Base-by-base conservation (phyloP, 2,329 filamentous ascomycete genomes). In the Scolecobasidium constrictum region DNA sequence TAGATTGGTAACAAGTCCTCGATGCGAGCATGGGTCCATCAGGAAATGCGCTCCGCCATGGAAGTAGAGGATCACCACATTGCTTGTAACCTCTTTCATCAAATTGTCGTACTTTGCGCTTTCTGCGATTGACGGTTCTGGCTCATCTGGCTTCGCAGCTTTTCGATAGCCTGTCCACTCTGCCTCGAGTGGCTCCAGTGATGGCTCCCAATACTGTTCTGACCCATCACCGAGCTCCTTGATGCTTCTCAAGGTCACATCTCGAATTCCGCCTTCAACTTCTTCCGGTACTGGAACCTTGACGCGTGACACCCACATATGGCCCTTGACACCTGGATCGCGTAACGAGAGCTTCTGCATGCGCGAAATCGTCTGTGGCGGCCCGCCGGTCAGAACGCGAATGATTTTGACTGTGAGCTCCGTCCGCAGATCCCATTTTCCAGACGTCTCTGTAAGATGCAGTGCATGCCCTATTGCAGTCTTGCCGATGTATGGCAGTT, bases 281-380 rank as follows among this genome's bases (percentile, higher is more conserved):
- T 70, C 69, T 1, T 74, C 66, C 0, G 80, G 82, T 2, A 65
- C 63, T 0, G 77, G 73, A 13, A 86, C 65, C 1, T 72, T 74
- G 34, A 83, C 79, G 43, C 77, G 82, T 52, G 79, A 81, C 18
- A 94, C 71, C 88, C 88, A 95, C 49, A 92, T 77, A 35, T 74
- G 75, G 3, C 86, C 86, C 56, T 85, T 87, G 55, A 93, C 67
- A 0, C 76, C 78, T 0, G 73, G 73, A 42, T 83, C 81, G 45
- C 68, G 75, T 35, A 74, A 63, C 1, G 75, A 73, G n/a, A 75
- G 52, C 34, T 63, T 66, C 60, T 95, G 90, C 26, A 31, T 31
- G 26, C 26, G 26, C 26, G 26, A 31, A 5, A 73, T 63, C 47
- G 77, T 71, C 1, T 72, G 66, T 18, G 93, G 62, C 19, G 76